Conservation (phyloP, 306 rosid species). For the Lotus japonicus region DNA sequence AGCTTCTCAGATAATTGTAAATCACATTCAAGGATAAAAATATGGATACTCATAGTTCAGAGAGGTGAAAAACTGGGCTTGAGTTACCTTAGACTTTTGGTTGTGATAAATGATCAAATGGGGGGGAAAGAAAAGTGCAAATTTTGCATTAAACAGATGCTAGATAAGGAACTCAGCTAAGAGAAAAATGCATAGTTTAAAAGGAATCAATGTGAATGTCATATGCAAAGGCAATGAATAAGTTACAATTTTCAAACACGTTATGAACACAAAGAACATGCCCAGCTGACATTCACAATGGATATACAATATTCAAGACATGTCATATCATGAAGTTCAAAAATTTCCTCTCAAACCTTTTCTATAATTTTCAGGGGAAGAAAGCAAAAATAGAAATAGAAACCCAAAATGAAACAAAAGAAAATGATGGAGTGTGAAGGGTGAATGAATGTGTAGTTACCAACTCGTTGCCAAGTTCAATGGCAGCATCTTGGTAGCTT, state of each 20-base stretch:
- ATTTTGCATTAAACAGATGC: background rate
- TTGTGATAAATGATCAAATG: background rate
- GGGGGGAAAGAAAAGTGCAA: background rate
- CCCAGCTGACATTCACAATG: constrained; percentile 14
- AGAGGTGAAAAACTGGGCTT: background rate
- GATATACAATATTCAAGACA: background rate
- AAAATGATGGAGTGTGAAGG: background rate
- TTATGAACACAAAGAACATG: constrained; percentile 31
- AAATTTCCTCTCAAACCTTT: no score
- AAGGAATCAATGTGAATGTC: constrained; percentile 6
- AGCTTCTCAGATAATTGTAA: background rate
- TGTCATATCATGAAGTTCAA: background rate
- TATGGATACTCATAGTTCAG: no score
- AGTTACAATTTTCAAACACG: constrained; percentile 30
- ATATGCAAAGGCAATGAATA: background rate
- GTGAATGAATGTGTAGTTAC: no score
- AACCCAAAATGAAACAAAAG: background rate
- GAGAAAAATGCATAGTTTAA: constrained; percentile 5
- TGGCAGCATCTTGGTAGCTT: constrained; percentile 93
- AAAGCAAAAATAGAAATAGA: background rate
- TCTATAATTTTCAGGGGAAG: no score
- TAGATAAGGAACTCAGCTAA: constrained; percentile 11
- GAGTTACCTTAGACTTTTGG: background rate
- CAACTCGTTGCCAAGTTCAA: constrained; percentile 96
- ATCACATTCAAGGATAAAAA: background rate